Base-by-base conservation (phyloP, 2,329 filamentous ascomycete species). In the Stemphylium lycopersici region DNA sequence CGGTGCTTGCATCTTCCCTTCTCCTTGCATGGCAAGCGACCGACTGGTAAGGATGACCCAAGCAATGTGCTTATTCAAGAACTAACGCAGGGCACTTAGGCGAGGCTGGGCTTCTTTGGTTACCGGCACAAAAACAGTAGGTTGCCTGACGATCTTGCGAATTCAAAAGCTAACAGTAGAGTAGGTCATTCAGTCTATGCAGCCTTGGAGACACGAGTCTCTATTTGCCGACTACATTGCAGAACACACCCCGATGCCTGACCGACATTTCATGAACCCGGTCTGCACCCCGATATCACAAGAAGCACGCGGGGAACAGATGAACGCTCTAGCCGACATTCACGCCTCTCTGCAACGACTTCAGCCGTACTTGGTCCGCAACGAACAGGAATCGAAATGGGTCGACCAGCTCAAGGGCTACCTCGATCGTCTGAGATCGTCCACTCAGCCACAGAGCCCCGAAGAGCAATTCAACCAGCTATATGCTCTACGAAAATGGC, bases 21-120 rank as follows among this genome's bases (percentile, higher is more conserved):
- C 84, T 98, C 42, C 83, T 99, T 44, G 96, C 93, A 33, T 98
- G 95, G 93, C 93, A 98, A 79, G 90, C 91, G 51, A 95, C 89
- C 56, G 93, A 98, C 79, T 98, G 93, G 93, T 96, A 83, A 81
- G 51, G 88, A 79, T 29, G n/a, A 22, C 11, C 5, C 12, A 11
- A 13, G 16, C 40, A 11, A 22, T 43, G 16, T 3, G 13, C 8
- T 20, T 10, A n/a, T 33, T 36, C 12, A 38, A 32, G 16, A 45
- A 6, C 59, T 68, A 36, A 67, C 60, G 18, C 13, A 29, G 22
- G 16, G 34, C 29, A 32, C 48, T 32, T 47, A 96, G 92, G 90
- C 88, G 89, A 75, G 90, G 88, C 77, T 98, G 93, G 93, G 91
- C 89, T 59, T 93, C 93, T 63, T 81, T 97, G 56, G 95, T 96